These are phyloP conservation scores for Leccinum angustisporum DNA, from an alignment of 1,284 basidiomycete genomes.

Conservation along the genomic window DNA sequence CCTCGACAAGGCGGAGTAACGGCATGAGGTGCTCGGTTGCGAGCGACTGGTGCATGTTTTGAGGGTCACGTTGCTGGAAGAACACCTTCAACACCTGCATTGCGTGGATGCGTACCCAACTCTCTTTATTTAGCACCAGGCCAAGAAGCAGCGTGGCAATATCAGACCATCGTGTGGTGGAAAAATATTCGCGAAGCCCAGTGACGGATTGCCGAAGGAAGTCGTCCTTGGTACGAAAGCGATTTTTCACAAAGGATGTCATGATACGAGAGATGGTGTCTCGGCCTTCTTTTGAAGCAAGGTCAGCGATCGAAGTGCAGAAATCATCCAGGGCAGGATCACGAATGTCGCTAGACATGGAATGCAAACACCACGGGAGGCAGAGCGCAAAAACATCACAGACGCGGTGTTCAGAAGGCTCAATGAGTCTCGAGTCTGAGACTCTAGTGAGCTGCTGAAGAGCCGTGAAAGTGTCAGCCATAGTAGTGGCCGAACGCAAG, in stretches of 20 bases:
- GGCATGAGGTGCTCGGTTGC: constrained; percentile 91
- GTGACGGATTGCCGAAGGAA: constrained; percentile 88
- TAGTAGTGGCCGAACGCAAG: constrained; percentile 77
- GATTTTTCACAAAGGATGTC: constrained; percentile 83
- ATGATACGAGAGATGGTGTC: constrained; percentile 83
- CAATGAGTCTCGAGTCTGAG: constrained; percentile 68
- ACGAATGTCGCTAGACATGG: constrained; percentile 66
- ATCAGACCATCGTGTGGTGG: constrained; percentile 66
- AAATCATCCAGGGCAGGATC: constrained; percentile 68
- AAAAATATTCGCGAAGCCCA: constrained; percentile 83
- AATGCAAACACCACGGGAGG: constrained; percentile 88
- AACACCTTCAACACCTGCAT: constrained; percentile 90
- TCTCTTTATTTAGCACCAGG: constrained; percentile 81
- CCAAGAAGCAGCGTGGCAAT: constrained; percentile 83
- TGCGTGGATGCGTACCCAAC: constrained; percentile 80
- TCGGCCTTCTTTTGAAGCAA: constrained; percentile 74
- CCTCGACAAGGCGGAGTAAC: constrained; percentile 80
- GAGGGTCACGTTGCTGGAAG: constrained; percentile 82
- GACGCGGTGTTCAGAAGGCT: constrained; percentile 70
- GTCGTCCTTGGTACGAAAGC: constrained; percentile 92
- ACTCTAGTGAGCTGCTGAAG: constrained; percentile 68
- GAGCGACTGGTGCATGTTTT: constrained; percentile 70
- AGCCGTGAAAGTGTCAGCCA: constrained; percentile 66
- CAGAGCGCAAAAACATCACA: constrained; percentile 82
- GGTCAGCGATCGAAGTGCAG: constrained; percentile 70